Percentiles rank a stretch among this genome's conserved stretches.
These are phyloP conservation scores for Rhododendron griersonianum DNA, from an alignment of 148 eudicot genomes.

Conservation along the genomic window DNA sequence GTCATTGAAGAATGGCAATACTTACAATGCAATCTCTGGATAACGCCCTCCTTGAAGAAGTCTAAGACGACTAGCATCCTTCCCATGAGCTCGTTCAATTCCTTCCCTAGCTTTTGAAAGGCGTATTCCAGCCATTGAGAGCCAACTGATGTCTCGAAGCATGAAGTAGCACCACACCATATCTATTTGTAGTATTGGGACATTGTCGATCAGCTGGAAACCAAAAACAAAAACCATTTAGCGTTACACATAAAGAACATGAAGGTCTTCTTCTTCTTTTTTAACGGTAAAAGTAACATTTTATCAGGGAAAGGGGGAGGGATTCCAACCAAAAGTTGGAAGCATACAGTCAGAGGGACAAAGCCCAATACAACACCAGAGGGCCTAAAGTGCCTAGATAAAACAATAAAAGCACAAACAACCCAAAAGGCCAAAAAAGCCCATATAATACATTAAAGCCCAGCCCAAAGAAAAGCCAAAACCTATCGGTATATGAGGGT, in stretches of 20 bases:
- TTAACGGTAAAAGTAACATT: too few species aligned
- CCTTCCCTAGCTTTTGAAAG: constrained; percentile 82
- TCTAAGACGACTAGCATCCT: constrained; percentile 72
- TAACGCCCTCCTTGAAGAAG: constrained; percentile 65
- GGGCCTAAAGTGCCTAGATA: too few species aligned
- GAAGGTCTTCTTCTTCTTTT: not conserved
- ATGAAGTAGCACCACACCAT: constrained; percentile 98
- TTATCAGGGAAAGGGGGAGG: too few species aligned
- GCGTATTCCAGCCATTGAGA: constrained; percentile 78
- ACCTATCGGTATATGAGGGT: not conserved
- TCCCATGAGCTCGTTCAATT: constrained; percentile 79
- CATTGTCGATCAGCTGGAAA: constrained; percentile 71
- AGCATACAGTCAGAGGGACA: too few species aligned
- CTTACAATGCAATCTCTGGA: constrained; percentile 86
- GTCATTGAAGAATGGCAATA: not conserved
- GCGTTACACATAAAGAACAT: not conserved
- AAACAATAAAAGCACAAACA: too few species aligned
- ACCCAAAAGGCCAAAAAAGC: too few species aligned
- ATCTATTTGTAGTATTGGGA: constrained; percentile 85
- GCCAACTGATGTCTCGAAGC: constrained; percentile 84
- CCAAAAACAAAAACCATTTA: not conserved
- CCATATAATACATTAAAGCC: too few species aligned
- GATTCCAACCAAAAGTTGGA: too few species aligned
- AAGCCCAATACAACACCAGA: too few species aligned
- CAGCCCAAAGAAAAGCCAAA: too few species aligned